Base-by-base conservation (phyloP, 768 basidiomycete genomes). In the Tylopilus felleus region DNA sequence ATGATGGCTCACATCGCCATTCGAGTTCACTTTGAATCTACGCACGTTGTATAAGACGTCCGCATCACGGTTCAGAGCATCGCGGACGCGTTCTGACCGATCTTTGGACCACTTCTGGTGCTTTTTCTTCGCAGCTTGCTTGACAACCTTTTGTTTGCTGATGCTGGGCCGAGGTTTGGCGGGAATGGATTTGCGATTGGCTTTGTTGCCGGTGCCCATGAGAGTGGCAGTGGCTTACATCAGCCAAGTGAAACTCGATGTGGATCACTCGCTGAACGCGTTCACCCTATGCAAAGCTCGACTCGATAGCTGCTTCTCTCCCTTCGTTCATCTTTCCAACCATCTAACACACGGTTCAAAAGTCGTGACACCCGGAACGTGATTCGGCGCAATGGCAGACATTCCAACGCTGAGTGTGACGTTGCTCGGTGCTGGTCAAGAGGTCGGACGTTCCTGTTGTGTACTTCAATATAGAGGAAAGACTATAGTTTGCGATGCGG, bases 401-500 rank as follows among this genome's bases (percentile, higher is more conserved):
- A 69, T 77, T 55, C 83, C 88, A 25, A 89, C 82, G 21, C 67
- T 93, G 63, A 90, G 88, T 60, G 85, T 98, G 33, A 33, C 33
- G 13, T 14, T 33, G 14, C 33, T 33, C 33, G 33, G 33, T 14
- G 33, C 33, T 33, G 33, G 33, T 33, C 33, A 33, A 33, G 33
- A 33, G 33, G 33, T 33, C 33, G 33, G 33, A 3, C 33, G 33
- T 1, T 33, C 33, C 13, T 33, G 33, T 14, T 33, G 33, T 14
- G 94, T 98, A 33, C 79, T 99, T 60, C 89, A 95, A 71, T 96
- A 99, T 68, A 80, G 93, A 53, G 93, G 95, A 33, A 86, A 84
- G 63, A 98, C 93, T 2, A 86, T 99, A 50, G 96, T 99, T 9
- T 96, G 97, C 69, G 97, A 99, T 74, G 81, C 95, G 2, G 97